Evolutionary conservation across 2,329 filamentous ascomycete genomes (phyloP).

Genomic region (Xylaria polymorpha): DNA sequence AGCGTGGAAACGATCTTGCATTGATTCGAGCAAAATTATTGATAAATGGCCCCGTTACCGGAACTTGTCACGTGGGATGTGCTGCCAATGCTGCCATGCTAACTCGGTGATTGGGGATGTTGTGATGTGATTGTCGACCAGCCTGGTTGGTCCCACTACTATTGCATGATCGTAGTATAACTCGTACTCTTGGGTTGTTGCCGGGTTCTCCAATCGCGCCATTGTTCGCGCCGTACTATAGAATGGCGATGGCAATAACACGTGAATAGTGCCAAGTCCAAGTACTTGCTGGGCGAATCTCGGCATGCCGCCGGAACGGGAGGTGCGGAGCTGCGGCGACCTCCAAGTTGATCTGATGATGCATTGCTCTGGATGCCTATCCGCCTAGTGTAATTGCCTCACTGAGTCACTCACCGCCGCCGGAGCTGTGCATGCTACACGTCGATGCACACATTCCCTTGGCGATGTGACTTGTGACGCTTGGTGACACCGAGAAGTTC

Average conservation of each 20-base stretch:
- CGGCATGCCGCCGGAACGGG: conserved; percentile 27
- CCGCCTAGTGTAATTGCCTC: conserved; percentile 23
- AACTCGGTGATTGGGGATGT: conserved; percentile 7
- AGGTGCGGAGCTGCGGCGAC: conserved; percentile 27
- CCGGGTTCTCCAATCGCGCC: conserved; percentile 9
- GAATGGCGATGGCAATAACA: conserved; percentile 34
- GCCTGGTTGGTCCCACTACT: conserved; percentile 26
- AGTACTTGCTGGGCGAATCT: conserved; percentile 27
- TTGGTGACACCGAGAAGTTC: conserved; percentile 14
- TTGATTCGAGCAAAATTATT: conserved; percentile 13
- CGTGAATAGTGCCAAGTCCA: conserved; percentile 33
- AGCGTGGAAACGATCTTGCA: conserved; percentile 25
- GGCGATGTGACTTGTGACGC: conserved; percentile 29
- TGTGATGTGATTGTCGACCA: conserved; percentile 7
- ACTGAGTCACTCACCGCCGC: conserved; percentile 35
- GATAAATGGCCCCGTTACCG: conserved; percentile 26
- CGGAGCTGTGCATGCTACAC: conserved; percentile 19
- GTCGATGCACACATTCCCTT: conserved; percentile 30
- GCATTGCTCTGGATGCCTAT: conserved; percentile 26
- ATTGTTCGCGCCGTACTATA: conserved; percentile 5
- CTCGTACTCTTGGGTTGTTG: conserved; percentile 12
- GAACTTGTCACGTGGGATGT: conserved; percentile 29
- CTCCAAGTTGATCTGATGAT: conserved; percentile 30
- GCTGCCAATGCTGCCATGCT: conserved; percentile 3
- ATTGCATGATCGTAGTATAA: conserved; percentile 17